A percentile compares a stretch with the other conserved stretches of the same genome.
phyloP scores from a whole-genome alignment of 1,284 basidiomycete genomes.

The Jaminaea rosea region DNA sequence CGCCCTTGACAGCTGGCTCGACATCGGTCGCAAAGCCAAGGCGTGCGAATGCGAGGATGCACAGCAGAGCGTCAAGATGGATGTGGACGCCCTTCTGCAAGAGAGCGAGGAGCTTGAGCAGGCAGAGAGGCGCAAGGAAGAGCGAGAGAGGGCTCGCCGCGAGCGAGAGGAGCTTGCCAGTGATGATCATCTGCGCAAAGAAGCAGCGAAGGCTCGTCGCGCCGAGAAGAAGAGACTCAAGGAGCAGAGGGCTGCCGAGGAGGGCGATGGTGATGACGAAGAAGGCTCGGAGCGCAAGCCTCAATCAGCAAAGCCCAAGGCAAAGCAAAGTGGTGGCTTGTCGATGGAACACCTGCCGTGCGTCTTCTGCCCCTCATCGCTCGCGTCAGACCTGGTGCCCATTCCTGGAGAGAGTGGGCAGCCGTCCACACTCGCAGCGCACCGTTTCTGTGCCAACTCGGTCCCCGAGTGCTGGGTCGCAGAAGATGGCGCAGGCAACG shows the following conservation, averaged over 20 bases:
- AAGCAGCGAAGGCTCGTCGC: constrained; percentile 16
- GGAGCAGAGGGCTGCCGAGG: constrained; percentile 3
- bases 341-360: constrained; percentile 27
- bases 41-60: constrained; percentile 40
- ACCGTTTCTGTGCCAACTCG: constrained; percentile 40
- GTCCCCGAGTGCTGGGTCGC: constrained; percentile 42
- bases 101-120: constrained; percentile 35
- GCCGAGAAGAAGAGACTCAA: constrained; percentile 15
- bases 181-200: constrained; percentile 12
- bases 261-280: background rate
- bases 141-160: constrained; percentile 51
- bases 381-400: constrained; percentile 21
- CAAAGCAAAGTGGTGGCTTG: no score
- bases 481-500: constrained; percentile 10
- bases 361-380: constrained; percentile 46
- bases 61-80: constrained; percentile 42
- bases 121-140: constrained; percentile 23
- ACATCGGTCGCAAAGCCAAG: constrained; percentile 57
- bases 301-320: no score
- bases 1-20: constrained; percentile 88
- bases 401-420: constrained; percentile 13
- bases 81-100: constrained; percentile 37
- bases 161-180: constrained; percentile 12
- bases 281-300: no score
- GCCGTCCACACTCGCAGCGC: constrained; percentile 21